Evolutionary conservation across 2,329 filamentous ascomycete species (phyloP).

Genomic region (Alternaria dauci): DNA sequence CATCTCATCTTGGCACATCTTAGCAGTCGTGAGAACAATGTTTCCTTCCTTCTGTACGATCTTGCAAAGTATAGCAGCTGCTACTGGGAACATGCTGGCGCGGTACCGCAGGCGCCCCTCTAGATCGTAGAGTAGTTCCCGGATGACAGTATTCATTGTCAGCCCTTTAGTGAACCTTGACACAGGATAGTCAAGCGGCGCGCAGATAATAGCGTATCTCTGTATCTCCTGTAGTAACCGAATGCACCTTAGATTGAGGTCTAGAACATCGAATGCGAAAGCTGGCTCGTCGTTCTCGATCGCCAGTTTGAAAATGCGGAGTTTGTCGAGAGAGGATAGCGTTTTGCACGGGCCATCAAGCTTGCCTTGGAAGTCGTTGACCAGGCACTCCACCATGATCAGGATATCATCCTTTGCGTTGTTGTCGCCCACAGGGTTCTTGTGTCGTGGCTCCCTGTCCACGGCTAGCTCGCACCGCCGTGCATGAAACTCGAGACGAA

Average conservation of each 20-base stretch:
- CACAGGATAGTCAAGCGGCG: neutral
- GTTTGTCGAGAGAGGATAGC: neutral
- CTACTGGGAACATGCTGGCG: neutral
- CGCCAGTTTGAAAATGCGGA: neutral
- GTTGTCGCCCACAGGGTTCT: neutral
- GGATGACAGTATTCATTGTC: neutral
- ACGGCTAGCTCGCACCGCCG: neutral
- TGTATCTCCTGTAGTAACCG: neutral
- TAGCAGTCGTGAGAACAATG: neutral
- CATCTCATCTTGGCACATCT: neutral
- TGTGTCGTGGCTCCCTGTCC: neutral
- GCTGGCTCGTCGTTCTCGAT: neutral
- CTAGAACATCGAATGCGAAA: neutral
- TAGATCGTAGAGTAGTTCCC: neutral
- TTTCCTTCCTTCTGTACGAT: neutral
- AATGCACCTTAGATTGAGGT: neutral
- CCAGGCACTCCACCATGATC: rapidly evolving
- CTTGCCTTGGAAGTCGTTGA: neutral
- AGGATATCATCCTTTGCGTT: neutral
- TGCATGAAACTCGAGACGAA: neutral
- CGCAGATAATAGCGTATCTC: neutral
- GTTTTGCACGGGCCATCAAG: neutral
- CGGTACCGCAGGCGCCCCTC: neutral
- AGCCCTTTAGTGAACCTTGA: neutral
- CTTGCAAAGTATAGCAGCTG: neutral